Conservation (phyloP, 306 rosid genomes). For the Myrica gale region DNA sequence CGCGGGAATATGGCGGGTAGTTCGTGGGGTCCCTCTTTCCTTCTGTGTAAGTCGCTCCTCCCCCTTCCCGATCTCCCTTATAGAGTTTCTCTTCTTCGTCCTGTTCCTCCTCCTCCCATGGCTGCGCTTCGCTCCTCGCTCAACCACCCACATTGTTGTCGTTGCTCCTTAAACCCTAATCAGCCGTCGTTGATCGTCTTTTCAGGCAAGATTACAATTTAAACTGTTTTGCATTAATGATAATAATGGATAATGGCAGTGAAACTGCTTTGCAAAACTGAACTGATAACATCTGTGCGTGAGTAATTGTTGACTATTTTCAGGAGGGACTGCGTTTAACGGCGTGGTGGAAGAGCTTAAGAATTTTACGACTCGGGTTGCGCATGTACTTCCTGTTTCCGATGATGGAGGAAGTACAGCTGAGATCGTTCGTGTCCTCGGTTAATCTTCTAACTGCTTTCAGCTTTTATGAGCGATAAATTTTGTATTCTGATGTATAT, state of each 20-base stretch:
- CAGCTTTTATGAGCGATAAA: not conserved
- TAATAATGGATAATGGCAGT: too few relatives aligned
- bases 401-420: conserved; percentile 98
- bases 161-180: conserved; percentile 40
- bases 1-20: conserved; percentile 55
- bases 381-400: conserved; percentile 97
- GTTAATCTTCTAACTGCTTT: conserved; percentile 18
- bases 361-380: conserved; percentile 73
- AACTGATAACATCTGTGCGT: not conserved
- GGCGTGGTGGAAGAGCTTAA: conserved; percentile 85
- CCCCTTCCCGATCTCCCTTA: conserved; percentile 24
- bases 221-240: not conserved
- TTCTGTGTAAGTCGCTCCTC: conserved; percentile 5
- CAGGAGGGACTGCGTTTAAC: conserved; percentile 91
- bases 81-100: conserved; percentile 16
- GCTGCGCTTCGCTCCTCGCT: conserved; percentile 40
- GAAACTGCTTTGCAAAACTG: not conserved
- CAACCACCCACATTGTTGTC: conserved; percentile 31
- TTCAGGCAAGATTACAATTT: conserved; percentile 37
- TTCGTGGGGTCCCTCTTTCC: conserved; percentile 52
- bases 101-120: conserved; percentile 39
- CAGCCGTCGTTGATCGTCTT: conserved; percentile 79
- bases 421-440: conserved; percentile 94
- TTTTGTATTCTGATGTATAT: not conserved
- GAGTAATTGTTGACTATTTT: not conserved